Base-by-base conservation (phyloP, 768 basidiomycete genomes). In the Multifurca ochricompacta region DNA sequence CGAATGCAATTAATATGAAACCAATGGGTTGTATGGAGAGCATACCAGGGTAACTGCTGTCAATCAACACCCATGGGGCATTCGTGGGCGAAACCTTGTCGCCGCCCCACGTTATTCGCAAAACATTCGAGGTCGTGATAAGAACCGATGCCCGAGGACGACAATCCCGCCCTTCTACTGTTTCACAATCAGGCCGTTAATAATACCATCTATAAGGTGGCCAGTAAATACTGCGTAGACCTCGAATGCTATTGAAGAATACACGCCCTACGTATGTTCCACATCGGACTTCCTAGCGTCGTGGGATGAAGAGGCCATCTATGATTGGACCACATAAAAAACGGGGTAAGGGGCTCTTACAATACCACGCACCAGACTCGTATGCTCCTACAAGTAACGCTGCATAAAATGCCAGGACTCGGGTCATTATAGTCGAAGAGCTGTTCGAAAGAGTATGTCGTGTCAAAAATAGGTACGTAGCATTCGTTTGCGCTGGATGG, bases 351-450 rank as follows among this genome's bases (percentile, higher is more conserved):
- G 6, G 39, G 13, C 16, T 31, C n/a, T 32, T 28, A n/a, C 30
- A 14, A 3, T 14, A 23, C 21, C 1, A 56, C 63, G 30, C 34
- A 70, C 69, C 69, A 11, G 51, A 32, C 65, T 82, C 71, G 59
- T 87, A 87, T 73, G 84, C 65, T 87, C 81, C 66, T 73, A 83
- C 28, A 79, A 87, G 67, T 76, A 87, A 32, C 86, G 77, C 67
- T 87, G 86, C 64, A 80, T 72, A 89, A 89, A n/a, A 84, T 87
- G 18, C 86, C 86, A 19, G 78, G 69, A 25, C 73, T 69, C n/a
- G 82, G 79, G 56, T 79, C 67, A 31, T 64, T 73, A 64, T 79
- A 79, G 62, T 80, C 77, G 54, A 83, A 68, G 45, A 73, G 63
- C 57, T 74, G 72, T 60, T 83, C 76, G 62, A 85, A 85, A 53